phyloP scores from a whole-genome alignment of 2,329 filamentous ascomycete species.

The Emmonsia crescens region DNA sequence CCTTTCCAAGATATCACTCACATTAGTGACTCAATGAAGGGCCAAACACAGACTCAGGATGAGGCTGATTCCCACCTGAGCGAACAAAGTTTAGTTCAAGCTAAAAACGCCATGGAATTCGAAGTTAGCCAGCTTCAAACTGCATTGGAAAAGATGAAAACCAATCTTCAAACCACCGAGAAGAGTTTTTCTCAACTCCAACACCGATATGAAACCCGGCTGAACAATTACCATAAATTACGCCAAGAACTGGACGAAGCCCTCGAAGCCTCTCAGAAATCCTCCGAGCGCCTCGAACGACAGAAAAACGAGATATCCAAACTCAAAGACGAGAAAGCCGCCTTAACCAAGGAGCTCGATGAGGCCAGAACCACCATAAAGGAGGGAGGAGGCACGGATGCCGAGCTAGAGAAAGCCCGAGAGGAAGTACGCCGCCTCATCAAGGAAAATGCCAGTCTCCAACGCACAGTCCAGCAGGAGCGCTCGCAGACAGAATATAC shows the following conservation, averaged over 20 bases:
- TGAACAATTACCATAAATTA: conserved; percentile 26
- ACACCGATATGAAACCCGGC: conserved; percentile 35
- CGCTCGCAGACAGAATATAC: conserved; percentile 36
- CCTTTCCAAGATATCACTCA: conserved; percentile 27
- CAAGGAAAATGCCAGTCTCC: conserved; percentile 26
- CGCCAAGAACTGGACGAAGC: conserved; percentile 28
- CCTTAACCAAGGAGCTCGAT: conserved; percentile 30
- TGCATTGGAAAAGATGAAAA: conserved; percentile 18
- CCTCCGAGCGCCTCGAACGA: conserved; percentile 23
- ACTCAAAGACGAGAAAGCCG: conserved; percentile 31
- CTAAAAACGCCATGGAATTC: conserved; percentile 21
- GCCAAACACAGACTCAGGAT: conserved; percentile 21
- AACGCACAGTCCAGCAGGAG: conserved; percentile 31
- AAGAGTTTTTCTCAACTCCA: conserved; percentile 27
- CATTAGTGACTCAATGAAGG: conserved; percentile 25
- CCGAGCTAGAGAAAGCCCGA: conserved; percentile 29
- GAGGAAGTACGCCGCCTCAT: conserved; percentile 30
- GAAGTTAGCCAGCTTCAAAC: conserved; percentile 24
- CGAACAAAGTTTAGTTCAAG: conserved; percentile 22
- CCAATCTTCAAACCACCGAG: conserved; percentile 24
- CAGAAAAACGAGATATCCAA: conserved; percentile 28
- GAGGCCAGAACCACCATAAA: conserved; percentile 31
- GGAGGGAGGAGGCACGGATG: conserved; percentile 23
- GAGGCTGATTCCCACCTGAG: conserved; percentile 20
- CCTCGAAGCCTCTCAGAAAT: conserved; percentile 19